Conservation (phyloP, 2,329 filamentous ascomycete genomes). For the Aspergillus amoenus region DNA sequence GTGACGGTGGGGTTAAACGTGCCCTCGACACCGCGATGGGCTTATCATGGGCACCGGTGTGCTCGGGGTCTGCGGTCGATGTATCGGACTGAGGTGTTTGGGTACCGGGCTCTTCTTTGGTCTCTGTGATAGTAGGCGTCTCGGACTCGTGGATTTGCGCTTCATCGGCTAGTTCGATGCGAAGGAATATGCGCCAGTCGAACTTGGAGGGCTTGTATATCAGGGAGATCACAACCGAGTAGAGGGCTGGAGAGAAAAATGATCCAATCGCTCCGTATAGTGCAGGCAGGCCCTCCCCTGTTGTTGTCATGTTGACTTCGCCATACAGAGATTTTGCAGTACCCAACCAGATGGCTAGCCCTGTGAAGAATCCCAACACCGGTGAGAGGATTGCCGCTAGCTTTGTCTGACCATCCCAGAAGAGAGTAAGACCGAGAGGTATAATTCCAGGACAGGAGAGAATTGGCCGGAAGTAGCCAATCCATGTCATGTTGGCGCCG, state of each 20-base stretch:
- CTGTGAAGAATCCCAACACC: slow-evolving; percentile 43
- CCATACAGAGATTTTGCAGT: slow-evolving; percentile 42
- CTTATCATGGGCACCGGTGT: neutral
- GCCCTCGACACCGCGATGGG: neutral
- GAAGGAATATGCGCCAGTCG: slow-evolving; percentile 48
- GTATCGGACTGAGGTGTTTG: slow-evolving; percentile 1
- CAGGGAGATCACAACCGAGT: slow-evolving; percentile 47
- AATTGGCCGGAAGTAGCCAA: slow-evolving; percentile 43
- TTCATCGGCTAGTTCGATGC: slow-evolving; percentile 49
- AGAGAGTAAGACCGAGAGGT: slow-evolving; percentile 45
- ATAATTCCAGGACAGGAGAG: slow-evolving; percentile 47
- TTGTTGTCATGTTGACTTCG: slow-evolving; percentile 42
- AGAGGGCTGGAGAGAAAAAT: slow-evolving; percentile 48
- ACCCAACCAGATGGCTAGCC: slow-evolving; percentile 47
- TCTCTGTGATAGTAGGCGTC: neutral
- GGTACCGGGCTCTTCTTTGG: neutral
- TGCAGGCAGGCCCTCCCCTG: slow-evolving; percentile 41
- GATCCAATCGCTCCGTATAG: slow-evolving; percentile 48
- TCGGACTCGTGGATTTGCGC: slow-evolving; percentile 21
- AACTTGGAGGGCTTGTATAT: slow-evolving; percentile 38
- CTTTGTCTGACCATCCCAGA: slow-evolving; percentile 49
- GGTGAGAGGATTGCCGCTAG: slow-evolving; percentile 42
- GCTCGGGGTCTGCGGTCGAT: slow-evolving; percentile 3
- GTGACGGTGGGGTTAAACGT: neutral
- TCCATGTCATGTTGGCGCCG: slow-evolving; percentile 51